Evolutionary conservation across 2,329 filamentous ascomycete genomes (phyloP).

Genomic region (Fusarium oligoseptatum): DNA sequence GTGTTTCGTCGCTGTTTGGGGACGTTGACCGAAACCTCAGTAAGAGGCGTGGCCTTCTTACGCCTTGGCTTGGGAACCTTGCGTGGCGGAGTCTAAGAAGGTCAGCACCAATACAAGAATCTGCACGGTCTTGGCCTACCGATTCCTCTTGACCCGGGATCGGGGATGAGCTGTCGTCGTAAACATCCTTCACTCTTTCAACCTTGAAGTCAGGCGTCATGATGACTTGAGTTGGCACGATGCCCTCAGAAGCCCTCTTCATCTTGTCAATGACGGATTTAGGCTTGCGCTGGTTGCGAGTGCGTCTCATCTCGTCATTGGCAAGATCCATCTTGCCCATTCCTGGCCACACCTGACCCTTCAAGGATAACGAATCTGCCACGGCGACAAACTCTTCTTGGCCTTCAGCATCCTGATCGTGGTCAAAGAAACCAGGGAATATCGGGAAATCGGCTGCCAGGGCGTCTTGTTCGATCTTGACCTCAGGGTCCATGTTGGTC

Average conservation of each 20-base stretch:
- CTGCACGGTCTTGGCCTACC: constrained; percentile 54
- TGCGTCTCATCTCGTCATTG: constrained; percentile 78
- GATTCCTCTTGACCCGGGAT: constrained; percentile 55
- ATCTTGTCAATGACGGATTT: constrained; percentile 77
- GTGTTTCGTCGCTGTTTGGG: constrained; percentile 46
- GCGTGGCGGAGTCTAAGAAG: constrained; percentile 46
- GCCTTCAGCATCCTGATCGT: constrained; percentile 47
- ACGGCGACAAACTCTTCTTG: constrained; percentile 45
- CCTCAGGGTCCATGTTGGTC: constrained; percentile 22
- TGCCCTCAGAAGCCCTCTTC: constrained; percentile 71
- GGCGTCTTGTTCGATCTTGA: constrained; percentile 50
- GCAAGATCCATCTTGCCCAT: constrained; percentile 88
- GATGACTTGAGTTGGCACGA: constrained; percentile 75
- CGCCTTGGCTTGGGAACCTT: constrained; percentile 49
- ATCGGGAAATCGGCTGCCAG: constrained; percentile 44
- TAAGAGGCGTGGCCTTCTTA: constrained; percentile 50
- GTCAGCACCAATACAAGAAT: constrained; percentile 16
- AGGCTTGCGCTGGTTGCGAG: constrained; percentile 83
- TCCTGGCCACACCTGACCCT: constrained; percentile 80
- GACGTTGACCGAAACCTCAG: constrained; percentile 53
- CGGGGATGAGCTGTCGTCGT: constrained; percentile 69
- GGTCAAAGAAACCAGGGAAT: constrained; percentile 47
- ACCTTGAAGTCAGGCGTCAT: constrained; percentile 67
- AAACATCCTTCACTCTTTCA: constrained; percentile 68
- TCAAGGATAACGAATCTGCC: constrained; percentile 63